Percentiles rank a stretch among this genome's conserved stretches.
Evolutionary conservation across 192 early-diverging fungal genomes (phyloP).

Genomic region (Coemansia sp.): DNA sequence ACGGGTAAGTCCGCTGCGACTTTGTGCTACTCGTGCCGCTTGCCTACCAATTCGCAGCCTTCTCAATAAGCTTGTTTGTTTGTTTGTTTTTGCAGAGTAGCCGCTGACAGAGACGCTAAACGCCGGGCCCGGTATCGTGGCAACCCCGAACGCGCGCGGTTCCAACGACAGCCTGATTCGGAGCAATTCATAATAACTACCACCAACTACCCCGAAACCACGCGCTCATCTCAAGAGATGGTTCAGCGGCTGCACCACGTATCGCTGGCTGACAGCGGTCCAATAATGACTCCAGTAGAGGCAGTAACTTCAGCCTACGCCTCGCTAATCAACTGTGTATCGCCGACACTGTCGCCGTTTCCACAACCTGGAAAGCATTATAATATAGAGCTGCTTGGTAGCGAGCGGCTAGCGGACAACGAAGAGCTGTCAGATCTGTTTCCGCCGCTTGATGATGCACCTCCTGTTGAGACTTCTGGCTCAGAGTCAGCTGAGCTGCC

Average conservation of each 20-base stretch:
- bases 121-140: constrained; percentile 45
- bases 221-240: not conserved
- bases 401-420: not conserved
- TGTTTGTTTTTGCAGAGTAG: not conserved
- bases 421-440: not conserved
- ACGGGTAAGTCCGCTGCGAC: not conserved
- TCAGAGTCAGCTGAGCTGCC: not conserved
- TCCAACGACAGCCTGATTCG: constrained; percentile 20
- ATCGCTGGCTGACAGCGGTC: not conserved
- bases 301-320: not conserved
- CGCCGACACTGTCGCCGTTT: not conserved
- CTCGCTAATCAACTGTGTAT: not conserved
- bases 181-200: constrained; percentile 28
- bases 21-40: not conserved
- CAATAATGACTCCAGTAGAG: not conserved
- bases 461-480: not conserved
- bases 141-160: constrained; percentile 44
- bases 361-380: not conserved
- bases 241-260: not conserved
- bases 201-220: not conserved
- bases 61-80: not conserved
- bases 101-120: constrained; percentile 28
- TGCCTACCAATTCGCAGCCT: not conserved
- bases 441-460: not conserved
- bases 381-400: not conserved